Evolutionary conservation across 2,329 filamentous ascomycete species (phyloP), one percentile per base, ranked within the genome.

Genomic region (Microdochium nivale): DNA sequence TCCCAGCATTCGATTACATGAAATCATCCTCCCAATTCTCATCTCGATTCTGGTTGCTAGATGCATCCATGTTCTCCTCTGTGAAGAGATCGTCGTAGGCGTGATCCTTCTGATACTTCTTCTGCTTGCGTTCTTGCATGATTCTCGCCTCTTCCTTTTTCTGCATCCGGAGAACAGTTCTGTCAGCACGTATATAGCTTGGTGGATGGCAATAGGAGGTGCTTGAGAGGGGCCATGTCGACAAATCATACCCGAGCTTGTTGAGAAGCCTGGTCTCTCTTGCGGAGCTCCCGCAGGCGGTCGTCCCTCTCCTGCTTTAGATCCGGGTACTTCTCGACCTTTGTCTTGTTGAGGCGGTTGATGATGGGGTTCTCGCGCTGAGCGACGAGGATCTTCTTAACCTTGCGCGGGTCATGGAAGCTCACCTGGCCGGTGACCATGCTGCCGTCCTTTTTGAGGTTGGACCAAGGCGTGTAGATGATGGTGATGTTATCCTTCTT

Each of bases 311-410:
- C 91, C 64, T 86, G 81, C 53, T 79, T 76, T 13, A 99, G 73
- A 65, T 97, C 89, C 0, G 92, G 90, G 65, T 85, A 89, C 67
- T 85, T 88, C 72, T 97, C 92, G 32, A 88, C 81, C 60, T 87
- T 90, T 33, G 94, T 99, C 78, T 97, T 99, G 75, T 96, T 97
- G 58, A 99, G 81, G n/a, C 94, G 84, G 73, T 99, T 99, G 73
- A 99, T 83, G 62, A 96, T 90, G 49, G 84, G 74, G 68, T 99
- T 99, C 66, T 95, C 88, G 50, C 92, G 82, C 64, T 85, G 79
- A 11, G 83, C 68, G 16, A 99, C 87, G 52, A 95, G 82, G 53
- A 96, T 75, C 59, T 86, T 85, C 72, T 87, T 91, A 57, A 96
- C 90, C 71, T 85, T 86, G 62, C 89, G 90, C 40, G 79, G 80